Conservation (phyloP, 2,329 filamentous ascomycete genomes). For the Fusarium sulawesiense region DNA sequence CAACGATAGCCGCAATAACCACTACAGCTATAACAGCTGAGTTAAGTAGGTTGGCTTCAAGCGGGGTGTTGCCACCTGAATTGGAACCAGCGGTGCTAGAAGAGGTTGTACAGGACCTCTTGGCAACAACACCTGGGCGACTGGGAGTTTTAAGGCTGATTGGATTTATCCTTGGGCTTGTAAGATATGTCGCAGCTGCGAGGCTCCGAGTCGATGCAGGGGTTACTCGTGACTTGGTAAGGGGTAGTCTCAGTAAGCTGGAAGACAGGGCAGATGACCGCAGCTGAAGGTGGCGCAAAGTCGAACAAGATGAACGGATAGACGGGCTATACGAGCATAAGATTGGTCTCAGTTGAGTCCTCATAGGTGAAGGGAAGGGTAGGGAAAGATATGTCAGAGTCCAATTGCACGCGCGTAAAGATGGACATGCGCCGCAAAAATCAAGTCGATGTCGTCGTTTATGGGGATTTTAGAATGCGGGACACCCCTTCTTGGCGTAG, state of each 20-base stretch:
- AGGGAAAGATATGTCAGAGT: conserved; percentile 16
- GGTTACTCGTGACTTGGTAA: conserved; percentile 24
- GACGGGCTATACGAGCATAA: conserved; percentile 27
- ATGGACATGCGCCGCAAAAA: conserved; percentile 28
- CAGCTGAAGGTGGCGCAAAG: conserved; percentile 21
- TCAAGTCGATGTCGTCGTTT: conserved; percentile 38
- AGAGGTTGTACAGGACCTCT: conserved; percentile 19
- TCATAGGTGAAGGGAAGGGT: conserved; percentile 38
- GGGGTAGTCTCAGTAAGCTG: conserved; percentile 27
- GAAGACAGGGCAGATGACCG: conserved; percentile 27
- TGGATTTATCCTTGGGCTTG: not conserved
- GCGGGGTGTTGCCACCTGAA: conserved; percentile 8
- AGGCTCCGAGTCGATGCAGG: conserved; percentile 22
- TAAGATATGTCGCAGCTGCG: conserved; percentile 12
- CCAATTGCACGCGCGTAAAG: conserved; percentile 30
- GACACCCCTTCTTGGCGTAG: conserved; percentile 34
- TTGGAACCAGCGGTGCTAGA: not conserved
- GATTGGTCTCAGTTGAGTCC: conserved; percentile 32
- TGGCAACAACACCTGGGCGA: not conserved
- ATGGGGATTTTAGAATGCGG: conserved; percentile 40
- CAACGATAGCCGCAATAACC: conserved; percentile 25
- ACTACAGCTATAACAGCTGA: conserved; percentile 25
- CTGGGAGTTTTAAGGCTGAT: not conserved
- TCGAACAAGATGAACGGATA: conserved; percentile 10
- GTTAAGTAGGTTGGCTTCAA: conserved; percentile 36